Base-by-base conservation (phyloP, 805 yeast species). In the Candida bentonensis region DNA sequence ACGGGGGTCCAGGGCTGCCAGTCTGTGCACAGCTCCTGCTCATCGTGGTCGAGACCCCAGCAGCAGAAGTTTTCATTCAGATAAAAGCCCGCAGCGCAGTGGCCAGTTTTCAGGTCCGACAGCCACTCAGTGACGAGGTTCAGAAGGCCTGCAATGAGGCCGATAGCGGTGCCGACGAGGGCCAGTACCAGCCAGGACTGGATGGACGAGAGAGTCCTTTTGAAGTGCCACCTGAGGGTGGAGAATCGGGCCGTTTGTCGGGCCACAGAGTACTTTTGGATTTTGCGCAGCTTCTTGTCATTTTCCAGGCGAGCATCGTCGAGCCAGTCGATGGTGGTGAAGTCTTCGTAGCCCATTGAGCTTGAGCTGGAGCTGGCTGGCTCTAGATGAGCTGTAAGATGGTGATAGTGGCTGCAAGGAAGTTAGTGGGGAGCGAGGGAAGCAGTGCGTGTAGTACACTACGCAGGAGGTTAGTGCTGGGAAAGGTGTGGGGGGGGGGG, bases 91-190 rank as follows among this genome's bases (percentile, higher is more conserved):
- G 70, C 61, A 1, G 74, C 58, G 63, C 98, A 92, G 60, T 79
- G 76, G 0, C 98, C 98, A 1, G 74, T 64, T 48, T 86, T 76
- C 49, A 87, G 61, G 54, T 80, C 80, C 2, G 86, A 81, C n/a
- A 92, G 63, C 74, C 88, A 86, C 43, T 85, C 89, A 0, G 97
- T 86, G 15, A 86, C 70, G 15, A 89, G 74, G 54, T 84, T 87
- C 44, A 92, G 64, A 15, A 73, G 68, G 0, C 86, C 95, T 0
- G 98, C 97, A 30, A 86, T 79, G 1, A 74, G 54, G 3, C 99
- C 99, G 44, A 88, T 81, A 2, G 70, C 49, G 1, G 79, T 57
- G 0, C 97, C 99, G 47, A 86, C 83, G 1, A 71, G 52, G 0
- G 88, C 80, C 27, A 92, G 64, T 0, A 82, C 80, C 1, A 86